A percentile compares a stretch with the other conserved stretches of the same genome.
Evolutionary conservation across 2,329 filamentous ascomycete species (phyloP).

Genomic region (Sporothrix variecibatus): DNA sequence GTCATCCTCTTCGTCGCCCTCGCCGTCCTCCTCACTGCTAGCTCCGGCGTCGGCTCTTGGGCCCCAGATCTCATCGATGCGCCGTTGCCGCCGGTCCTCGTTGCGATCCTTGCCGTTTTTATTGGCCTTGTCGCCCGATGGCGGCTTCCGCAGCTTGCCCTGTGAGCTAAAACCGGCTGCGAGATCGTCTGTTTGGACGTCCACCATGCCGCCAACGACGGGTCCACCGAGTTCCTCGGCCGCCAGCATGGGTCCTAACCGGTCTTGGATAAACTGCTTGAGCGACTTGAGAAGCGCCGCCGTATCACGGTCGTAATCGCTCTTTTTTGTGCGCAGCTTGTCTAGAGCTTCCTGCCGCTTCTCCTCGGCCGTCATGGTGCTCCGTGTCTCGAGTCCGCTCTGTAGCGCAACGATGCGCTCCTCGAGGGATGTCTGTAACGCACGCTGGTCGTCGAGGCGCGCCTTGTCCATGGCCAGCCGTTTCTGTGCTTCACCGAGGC

Average conservation of each 20-base stretch:
- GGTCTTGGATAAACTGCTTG: conserved; percentile 68
- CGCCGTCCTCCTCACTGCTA: neutral
- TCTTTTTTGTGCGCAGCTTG: conserved; percentile 61
- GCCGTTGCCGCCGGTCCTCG: conserved; percentile 56
- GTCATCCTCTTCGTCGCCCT: neutral
- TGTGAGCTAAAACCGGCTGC: conserved; percentile 62
- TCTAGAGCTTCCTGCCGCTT: conserved; percentile 63
- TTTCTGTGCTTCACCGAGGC: conserved; percentile 44
- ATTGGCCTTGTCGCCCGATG: conserved; percentile 48
- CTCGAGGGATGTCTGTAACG: conserved; percentile 55
- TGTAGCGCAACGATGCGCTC: conserved; percentile 62
- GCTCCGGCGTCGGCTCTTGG: neutral
- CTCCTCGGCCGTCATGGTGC: conserved; percentile 60
- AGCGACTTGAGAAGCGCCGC: conserved; percentile 63
- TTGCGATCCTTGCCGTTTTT: conserved; percentile 40
- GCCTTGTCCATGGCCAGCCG: conserved; percentile 54
- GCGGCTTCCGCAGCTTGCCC: conserved; percentile 54
- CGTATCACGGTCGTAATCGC: conserved; percentile 62
- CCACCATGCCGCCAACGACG: conserved; percentile 72
- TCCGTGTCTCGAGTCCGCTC: conserved; percentile 55
- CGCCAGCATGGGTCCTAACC: conserved; percentile 73
- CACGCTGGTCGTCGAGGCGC: conserved; percentile 56
- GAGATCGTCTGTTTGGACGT: conserved; percentile 61
- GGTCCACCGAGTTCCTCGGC: conserved; percentile 83
- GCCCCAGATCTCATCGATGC: conserved; percentile 67